These are phyloP conservation scores for Pelargonium australe DNA, from an alignment of 441 rosid species.

Conservation along the genomic window DNA sequence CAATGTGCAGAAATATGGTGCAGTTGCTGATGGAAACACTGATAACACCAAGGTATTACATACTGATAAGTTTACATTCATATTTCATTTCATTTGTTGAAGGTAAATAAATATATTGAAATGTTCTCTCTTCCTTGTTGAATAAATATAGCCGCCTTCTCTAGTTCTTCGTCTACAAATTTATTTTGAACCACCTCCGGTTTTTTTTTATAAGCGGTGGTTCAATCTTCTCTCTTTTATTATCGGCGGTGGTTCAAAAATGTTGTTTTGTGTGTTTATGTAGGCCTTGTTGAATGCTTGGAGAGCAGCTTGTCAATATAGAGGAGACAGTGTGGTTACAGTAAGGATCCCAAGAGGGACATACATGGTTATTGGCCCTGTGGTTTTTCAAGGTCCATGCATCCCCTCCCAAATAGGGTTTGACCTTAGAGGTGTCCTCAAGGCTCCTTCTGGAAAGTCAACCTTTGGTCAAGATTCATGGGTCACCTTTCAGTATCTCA, in stretches of 20 bases:
- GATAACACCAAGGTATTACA: slow-evolving; percentile 14
- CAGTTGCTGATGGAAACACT: slow-evolving; percentile 18
- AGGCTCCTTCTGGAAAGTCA: slow-evolving; percentile 12
- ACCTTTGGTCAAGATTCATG: slow-evolving; percentile 15
- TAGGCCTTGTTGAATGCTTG: slow-evolving; percentile 22
- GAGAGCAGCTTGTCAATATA: slow-evolving; percentile 13
- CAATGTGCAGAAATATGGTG: neutral
- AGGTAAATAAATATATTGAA: neutral
- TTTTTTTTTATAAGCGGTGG: no score
- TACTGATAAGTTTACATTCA: neutral
- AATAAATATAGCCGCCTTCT: no score
- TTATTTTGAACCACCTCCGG: no score
- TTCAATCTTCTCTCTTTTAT: no score
- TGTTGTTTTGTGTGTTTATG: no score
- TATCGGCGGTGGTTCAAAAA: no score
- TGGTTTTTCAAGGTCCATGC: slow-evolving; percentile 20
- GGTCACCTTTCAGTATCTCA: slow-evolving; percentile 19
- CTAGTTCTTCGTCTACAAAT: no score
- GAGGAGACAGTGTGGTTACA: neutral
- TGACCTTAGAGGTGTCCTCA: slow-evolving; percentile 13
- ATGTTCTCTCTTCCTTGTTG: no score
- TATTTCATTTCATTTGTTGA: neutral
- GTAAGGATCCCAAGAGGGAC: slow-evolving; percentile 14
- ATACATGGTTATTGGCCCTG: slow-evolving; percentile 13
- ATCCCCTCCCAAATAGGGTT: slow-evolving; percentile 11